Evolutionary conservation across 2,329 filamentous ascomycete species (phyloP), one percentile per base, ranked within the genome.

Genomic region (Blastomyces gilchristii): DNA sequence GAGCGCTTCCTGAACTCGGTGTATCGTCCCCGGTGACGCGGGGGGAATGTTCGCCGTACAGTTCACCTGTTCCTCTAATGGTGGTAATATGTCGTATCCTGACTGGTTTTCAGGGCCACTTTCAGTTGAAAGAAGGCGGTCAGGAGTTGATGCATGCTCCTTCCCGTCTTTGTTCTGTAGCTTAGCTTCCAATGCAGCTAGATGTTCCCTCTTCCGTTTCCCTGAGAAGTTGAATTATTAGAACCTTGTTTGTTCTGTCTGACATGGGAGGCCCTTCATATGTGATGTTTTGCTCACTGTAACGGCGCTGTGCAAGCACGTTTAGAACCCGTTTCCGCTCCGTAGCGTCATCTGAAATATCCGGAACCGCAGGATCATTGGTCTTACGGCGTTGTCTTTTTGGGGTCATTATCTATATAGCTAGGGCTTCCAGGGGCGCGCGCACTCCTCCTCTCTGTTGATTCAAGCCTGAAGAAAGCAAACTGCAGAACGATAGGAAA

Each of bases 321-420:
- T 83, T 83, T 9, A 83, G 66, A 0, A 82, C 74, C n/a, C 81
- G 73, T 67, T 83, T 83, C 22, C 81, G 74, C 69, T 83, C 81
- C 0, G 77, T 73, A 0, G 81, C 79, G 71, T 83, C 76, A 43
- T 81, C 73, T 5, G 81, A 77, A 22, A 82, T 80, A 58, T 80
- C 69, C 5, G 81, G 81, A 7, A 82, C 75, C 0, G 73, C 71
- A 7, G 82, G 69, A 12, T 67, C 65, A 18, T 64, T 53, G 6
- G 65, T 61, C 64, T 69, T 69, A 37, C 69, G 63, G 18, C 61
- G 57, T 45, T 54, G 63, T 18, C 61, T 63, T 47, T 67, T 68
- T 18, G 45, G 25, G 6, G 62, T 16, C 58, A 63, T 61, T 49
- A 22, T 6, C 34, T 5, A 16, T 41, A 22, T 34, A 57, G 2